Percentiles rank a stretch among this genome's conserved stretches.
Conservation (phyloP, 2,329 filamentous ascomycete genomes). For the Talaromyces amestolkiae region DNA sequence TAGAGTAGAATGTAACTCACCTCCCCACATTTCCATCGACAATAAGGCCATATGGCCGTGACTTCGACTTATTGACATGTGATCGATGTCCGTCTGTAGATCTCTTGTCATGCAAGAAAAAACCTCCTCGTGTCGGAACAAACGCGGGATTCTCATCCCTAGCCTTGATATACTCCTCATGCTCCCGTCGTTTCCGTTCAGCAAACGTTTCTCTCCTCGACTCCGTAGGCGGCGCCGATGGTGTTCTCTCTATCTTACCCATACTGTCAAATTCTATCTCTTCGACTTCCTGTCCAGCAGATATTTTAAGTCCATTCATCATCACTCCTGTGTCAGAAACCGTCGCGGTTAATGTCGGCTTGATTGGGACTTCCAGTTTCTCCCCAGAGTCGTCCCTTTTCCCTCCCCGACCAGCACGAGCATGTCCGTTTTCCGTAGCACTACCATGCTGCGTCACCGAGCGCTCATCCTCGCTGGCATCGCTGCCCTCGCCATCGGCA, state of each 20-base stretch:
- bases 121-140: constrained; percentile 88
- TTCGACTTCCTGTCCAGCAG: constrained; percentile 36
- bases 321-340: constrained; percentile 60
- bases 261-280: constrained; percentile 52
- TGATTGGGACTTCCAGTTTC: constrained; percentile 36
- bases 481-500: constrained; percentile 58
- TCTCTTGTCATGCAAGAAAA: constrained; percentile 95
- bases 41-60: constrained; percentile 51
- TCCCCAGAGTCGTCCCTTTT: constrained; percentile 32
- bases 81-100: constrained; percentile 74
- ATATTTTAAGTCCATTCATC: constrained; percentile 57
- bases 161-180: constrained; percentile 86
- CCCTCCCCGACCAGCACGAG: constrained; percentile 28
- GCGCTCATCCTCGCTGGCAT: constrained; percentile 54
- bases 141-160: constrained; percentile 87
- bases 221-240: constrained; percentile 38
- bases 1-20: constrained; percentile 34
- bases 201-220: constrained; percentile 56
- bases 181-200: constrained; percentile 75
- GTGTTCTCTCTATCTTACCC: constrained; percentile 36
- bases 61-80: constrained; percentile 49
- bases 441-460: constrained; percentile 26
- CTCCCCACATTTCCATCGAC: constrained; percentile 43
- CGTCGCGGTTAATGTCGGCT: constrained; percentile 36
- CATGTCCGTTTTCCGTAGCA: constrained; percentile 11